Evolutionary conservation across 2,329 filamentous ascomycete genomes (phyloP).

Genomic region (Metarhizium anisopliae): DNA sequence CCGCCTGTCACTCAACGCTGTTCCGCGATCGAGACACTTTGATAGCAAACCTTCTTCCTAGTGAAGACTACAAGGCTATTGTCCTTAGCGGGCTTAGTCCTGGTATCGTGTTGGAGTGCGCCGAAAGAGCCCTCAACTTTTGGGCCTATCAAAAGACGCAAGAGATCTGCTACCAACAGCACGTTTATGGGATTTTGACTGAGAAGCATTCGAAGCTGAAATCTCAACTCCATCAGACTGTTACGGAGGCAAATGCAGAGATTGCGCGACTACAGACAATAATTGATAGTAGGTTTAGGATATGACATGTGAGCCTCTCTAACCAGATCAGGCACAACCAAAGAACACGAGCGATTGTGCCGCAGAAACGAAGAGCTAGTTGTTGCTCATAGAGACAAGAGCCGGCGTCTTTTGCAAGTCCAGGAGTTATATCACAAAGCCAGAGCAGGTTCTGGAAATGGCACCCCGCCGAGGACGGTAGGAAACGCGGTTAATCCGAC

Average conservation of each 20-base stretch:
- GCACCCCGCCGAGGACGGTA: neutral
- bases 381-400: slow-evolving; percentile 61
- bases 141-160: slow-evolving; percentile 82
- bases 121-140: slow-evolving; percentile 68
- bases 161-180: slow-evolving; percentile 74
- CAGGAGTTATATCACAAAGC: slow-evolving; percentile 57
- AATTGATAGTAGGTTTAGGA: slow-evolving; percentile 42
- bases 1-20: slow-evolving; percentile 64
- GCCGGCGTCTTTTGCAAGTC: slow-evolving; percentile 56
- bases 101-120: slow-evolving; percentile 76
- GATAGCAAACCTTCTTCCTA: slow-evolving; percentile 62
- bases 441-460: slow-evolving; percentile 23
- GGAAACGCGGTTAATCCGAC: neutral
- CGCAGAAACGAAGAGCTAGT: slow-evolving; percentile 65
- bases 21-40: slow-evolving; percentile 67
- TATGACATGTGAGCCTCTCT: slow-evolving; percentile 1
- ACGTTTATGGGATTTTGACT: slow-evolving; percentile 59
- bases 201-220: slow-evolving; percentile 62
- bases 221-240: slow-evolving; percentile 60
- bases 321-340: slow-evolving; percentile 37
- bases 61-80: slow-evolving; percentile 84
- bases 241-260: slow-evolving; percentile 67
- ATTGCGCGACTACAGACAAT: slow-evolving; percentile 58
- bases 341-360: slow-evolving; percentile 53
- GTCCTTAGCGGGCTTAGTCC: slow-evolving; percentile 77